Conservation (phyloP, 2,329 filamentous ascomycete genomes). For the Penicillium sp. region DNA sequence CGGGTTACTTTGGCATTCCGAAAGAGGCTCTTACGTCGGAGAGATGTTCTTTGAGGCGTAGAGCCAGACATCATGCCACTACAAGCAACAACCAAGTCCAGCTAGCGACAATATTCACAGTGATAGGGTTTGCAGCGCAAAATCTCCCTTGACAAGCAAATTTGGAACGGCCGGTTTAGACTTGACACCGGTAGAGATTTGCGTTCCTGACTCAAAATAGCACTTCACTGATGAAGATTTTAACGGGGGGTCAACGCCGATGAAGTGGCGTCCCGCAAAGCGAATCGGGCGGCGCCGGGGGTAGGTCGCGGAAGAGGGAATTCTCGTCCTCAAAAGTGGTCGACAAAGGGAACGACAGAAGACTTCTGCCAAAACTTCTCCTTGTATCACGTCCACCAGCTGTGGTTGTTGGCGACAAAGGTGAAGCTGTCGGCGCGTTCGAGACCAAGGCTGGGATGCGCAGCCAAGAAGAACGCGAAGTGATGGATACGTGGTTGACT, state of each 20-base stretch:
- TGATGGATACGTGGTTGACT: not conserved
- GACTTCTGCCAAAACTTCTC: not conserved
- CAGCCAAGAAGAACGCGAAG: slow-evolving; percentile 12
- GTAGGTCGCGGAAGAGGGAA: not conserved
- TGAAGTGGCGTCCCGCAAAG: not conserved
- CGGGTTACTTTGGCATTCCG: not conserved
- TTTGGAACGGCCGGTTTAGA: not conserved
- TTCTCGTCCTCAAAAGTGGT: not conserved
- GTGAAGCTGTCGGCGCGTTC: slow-evolving; percentile 12
- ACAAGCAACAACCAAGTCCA: not conserved
- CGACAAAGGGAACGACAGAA: not conserved
- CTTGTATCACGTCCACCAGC: not conserved
- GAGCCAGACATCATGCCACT: slow-evolving; percentile 20
- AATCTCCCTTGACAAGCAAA: not conserved
- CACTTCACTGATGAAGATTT: not conserved
- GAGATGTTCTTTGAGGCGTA: slow-evolving; percentile 24
- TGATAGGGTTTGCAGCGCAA: not conserved
- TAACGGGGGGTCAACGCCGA: not conserved
- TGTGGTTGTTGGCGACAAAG: not conserved
- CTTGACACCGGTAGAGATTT: not conserved
- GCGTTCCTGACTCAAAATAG: not conserved
- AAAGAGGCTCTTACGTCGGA: slow-evolving; percentile 19
- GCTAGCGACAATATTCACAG: not conserved
- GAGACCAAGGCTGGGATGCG: slow-evolving; percentile 11
- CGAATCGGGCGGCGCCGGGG: not conserved